phyloP scores from a whole-genome alignment of 345 rosid species.

The Turnera subulata region DNA sequence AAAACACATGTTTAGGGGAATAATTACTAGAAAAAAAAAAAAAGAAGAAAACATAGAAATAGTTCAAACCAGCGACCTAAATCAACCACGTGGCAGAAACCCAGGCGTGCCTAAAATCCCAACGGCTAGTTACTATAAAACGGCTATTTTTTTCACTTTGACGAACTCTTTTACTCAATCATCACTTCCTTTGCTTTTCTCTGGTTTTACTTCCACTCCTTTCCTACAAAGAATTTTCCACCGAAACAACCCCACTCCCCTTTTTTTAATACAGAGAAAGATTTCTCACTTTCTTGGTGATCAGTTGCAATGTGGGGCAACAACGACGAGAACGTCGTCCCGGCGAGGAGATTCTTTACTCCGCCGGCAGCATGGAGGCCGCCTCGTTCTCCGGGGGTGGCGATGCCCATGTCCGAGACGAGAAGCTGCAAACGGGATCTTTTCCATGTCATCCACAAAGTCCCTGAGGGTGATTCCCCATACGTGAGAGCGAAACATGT shows the following conservation, averaged over 20 bases:
- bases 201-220: not conserved
- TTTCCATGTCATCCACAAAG: slow-evolving; percentile 66
- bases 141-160: slow-evolving; percentile 22
- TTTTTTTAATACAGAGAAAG: too few relatives aligned
- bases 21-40: too few relatives aligned
- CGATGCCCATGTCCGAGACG: slow-evolving; percentile 53
- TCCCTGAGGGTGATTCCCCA: slow-evolving; percentile 77
- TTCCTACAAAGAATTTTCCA: not conserved
- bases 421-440: slow-evolving; percentile 36
- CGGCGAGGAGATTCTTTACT: slow-evolving; percentile 41
- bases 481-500: slow-evolving; percentile 81
- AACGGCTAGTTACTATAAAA: slow-evolving; percentile 29
- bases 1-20: too few relatives aligned
- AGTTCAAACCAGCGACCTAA: too few relatives aligned
- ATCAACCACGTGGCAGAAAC: too few relatives aligned
- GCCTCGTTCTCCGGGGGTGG: slow-evolving; percentile 12
- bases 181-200: slow-evolving; percentile 5
- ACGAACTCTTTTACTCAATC: slow-evolving; percentile 10
- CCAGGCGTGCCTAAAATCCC: too few relatives aligned
- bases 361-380: slow-evolving; percentile 49
- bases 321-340: slow-evolving; percentile 27
- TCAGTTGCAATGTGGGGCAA: slow-evolving; percentile 31
- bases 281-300: too few relatives aligned
- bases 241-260: not conserved
- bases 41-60: too few relatives aligned